A percentile compares a stretch with the other conserved stretches of the same genome.
phyloP scores from a whole-genome alignment of 2,329 filamentous ascomycete species.

The Clarireedia monteithiana region DNA sequence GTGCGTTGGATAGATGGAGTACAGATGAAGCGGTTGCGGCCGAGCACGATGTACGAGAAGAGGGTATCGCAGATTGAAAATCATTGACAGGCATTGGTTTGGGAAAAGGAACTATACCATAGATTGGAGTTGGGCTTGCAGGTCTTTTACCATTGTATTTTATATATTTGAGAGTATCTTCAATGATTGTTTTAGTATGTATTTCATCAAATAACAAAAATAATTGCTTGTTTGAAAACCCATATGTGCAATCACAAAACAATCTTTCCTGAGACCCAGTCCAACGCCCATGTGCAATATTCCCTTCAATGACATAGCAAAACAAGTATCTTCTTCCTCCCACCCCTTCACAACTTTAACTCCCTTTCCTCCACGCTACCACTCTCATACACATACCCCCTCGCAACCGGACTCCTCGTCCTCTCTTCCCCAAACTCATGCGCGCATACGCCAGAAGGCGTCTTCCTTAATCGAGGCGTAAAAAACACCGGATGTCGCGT shows the following conservation, averaged over 20 bases:
- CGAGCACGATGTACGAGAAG: background rate
- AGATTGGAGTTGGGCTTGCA: constrained; percentile 3
- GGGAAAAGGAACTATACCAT: constrained; percentile 12
- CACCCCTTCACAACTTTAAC: constrained; percentile 23
- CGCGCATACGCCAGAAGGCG: background rate
- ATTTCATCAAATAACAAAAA: too few relatives aligned
- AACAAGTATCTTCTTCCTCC: background rate
- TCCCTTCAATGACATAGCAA: background rate
- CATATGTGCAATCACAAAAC: background rate
- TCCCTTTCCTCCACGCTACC: constrained; percentile 22
- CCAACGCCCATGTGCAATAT: background rate
- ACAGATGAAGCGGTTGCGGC: background rate
- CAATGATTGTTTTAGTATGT: too few relatives aligned
- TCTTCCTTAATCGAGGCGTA: constrained; percentile 40
- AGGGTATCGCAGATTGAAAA: background rate
- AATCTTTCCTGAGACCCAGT: background rate
- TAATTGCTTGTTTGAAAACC: too few relatives aligned
- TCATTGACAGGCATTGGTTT: background rate
- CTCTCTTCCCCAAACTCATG: constrained; percentile 13
- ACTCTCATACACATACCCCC: constrained; percentile 53
- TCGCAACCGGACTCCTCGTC: constrained; percentile 43
- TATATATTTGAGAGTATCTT: background rate
- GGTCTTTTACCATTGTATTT: background rate
- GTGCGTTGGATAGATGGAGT: constrained; percentile 21
- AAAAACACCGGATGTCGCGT: constrained; percentile 70